Evolutionary conservation across 83 land plant genomes (phyloP), one percentile per base, ranked within the genome.

Genomic region (Larix sibirica): DNA sequence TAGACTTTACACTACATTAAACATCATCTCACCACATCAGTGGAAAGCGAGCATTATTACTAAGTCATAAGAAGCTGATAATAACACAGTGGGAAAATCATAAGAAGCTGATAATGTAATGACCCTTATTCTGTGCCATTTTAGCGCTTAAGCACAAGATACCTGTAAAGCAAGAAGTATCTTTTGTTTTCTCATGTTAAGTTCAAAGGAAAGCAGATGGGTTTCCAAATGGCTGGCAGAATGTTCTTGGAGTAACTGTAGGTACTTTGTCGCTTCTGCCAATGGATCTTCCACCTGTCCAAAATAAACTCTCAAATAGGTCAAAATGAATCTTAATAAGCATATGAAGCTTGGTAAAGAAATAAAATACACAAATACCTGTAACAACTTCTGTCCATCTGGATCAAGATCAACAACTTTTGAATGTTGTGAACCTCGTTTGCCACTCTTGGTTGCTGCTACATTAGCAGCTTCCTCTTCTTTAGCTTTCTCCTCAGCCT

Each of bases 121-220:
- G 56, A 50, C 56, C 12, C 44, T 42, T 33, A 33, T 10, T 50
- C 13, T 50, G 56, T 10, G 56, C 56, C 2, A 50, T 12, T 50
- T 50, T 50, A 50, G 77, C 18, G 10, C 13, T 74, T 67, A 28
- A 73, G 28, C 21, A 81, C 23, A 21, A 16, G 18, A 38, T 86
- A 97, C 99, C 96, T 97, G 99, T 44, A 98, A 90, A 33, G 99
- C 98, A 44, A 98, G 97, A 71, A 98, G 83, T 78, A 89, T 84
- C 83, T 96, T 98, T 77, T 91, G 88, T 84, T 92, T 96, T 80
- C 99, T 90, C 85, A 98, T 92, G 83, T 93, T 91, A 16, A 96
- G 83, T 86, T 96, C 99, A 88, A 98, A 98, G 68, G 99, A 94
- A 79, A 98, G 93, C 62, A 96, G 61, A 81, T 98, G 99, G 20